Evolutionary conservation across 148 eudicot genomes (phyloP), one percentile per base, ranked within the genome.

Genomic region (Camellia lanceoleosa): DNA sequence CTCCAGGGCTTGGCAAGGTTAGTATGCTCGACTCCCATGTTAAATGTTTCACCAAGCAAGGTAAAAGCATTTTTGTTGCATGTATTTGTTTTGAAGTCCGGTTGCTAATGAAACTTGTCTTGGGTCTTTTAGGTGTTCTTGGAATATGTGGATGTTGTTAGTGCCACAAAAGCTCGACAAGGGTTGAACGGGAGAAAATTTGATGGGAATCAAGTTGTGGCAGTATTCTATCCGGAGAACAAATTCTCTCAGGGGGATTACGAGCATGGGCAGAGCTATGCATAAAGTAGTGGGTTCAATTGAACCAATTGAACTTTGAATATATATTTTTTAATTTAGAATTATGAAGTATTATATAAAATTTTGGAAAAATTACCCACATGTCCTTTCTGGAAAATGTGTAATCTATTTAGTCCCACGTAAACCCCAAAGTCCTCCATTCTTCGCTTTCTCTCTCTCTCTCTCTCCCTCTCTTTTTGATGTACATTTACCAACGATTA

Each of bases 1-100:
- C 87, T 46, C 89, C 97, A 64, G 99, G 99, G 43, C 89, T 93
- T 72, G 99, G 99, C 81, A 96, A 93, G 99, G 99, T 93, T 83
- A 78, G 93, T 84, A 42, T 18, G 16, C 18, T 18, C 19, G 12
- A 38, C 55, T 7, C 47, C 51, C 41, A 2, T 46, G 49, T 70
- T 70, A 70, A 47, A 47, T 68, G 51, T 49, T 49, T 49, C 52
- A 5, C 7, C 52, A 49, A 49, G 5, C 52, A 49, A 54, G 58
- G 56, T 18, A 8, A 44, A 68, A 16, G 38, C 7, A 68, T 5
- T 9, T 47, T 9, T 8, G 6, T 70, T 46, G 7, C n/a, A 18
- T 30, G 38, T 30, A 30, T 30, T 5, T 61, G 16, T 62, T 41
- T 5, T 73, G 41, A 66, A n/a, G 16, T 56, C 49, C 51, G 47